phyloP scores from a whole-genome alignment of 1,284 basidiomycete genomes.

The Mycosarcoma maydis region DNA sequence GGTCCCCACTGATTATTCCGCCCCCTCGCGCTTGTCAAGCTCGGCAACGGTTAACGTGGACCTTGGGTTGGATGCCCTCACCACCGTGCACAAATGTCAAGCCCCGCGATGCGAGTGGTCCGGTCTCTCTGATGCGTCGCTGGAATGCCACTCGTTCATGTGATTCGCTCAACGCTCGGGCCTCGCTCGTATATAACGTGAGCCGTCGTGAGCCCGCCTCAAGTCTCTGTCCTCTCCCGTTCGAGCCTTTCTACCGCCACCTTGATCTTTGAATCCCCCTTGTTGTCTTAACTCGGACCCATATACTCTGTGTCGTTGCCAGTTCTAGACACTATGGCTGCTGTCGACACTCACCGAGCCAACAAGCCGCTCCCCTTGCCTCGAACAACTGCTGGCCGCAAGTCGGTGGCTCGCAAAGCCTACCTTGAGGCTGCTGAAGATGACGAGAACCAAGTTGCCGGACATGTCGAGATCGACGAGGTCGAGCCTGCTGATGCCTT shows the following conservation, averaged over 20 bases:
- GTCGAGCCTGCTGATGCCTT: conserved; percentile 29
- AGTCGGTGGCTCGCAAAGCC: conserved; percentile 8
- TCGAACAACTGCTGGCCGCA: conserved; percentile 12
- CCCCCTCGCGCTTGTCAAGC: not conserved
- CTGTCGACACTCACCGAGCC: conserved; percentile 19
- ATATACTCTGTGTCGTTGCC: too few relatives aligned
- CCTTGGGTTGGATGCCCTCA: too few relatives aligned
- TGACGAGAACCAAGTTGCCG: conserved; percentile 12
- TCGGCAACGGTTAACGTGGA: not conserved
- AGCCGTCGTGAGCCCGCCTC: not conserved
- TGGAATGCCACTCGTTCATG: too few relatives aligned
- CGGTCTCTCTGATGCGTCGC: not conserved
- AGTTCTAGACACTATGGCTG: too few relatives aligned
- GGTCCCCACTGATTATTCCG: not conserved
- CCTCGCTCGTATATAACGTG: conserved; percentile 2
- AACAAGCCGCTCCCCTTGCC: conserved; percentile 28
- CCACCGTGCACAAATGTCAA: too few relatives aligned
- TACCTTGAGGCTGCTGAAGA: conserved; percentile 9
- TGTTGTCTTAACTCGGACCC: too few relatives aligned
- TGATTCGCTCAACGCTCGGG: too few relatives aligned
- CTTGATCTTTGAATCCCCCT: too few relatives aligned
- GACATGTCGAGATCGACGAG: conserved; percentile 24
- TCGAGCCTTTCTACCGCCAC: not conserved
- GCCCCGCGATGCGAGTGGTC: too few relatives aligned
- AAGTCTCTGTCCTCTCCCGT: not conserved